phyloP scores from a whole-genome alignment of 805 yeast species.

The Candida jianshihensis region DNA sequence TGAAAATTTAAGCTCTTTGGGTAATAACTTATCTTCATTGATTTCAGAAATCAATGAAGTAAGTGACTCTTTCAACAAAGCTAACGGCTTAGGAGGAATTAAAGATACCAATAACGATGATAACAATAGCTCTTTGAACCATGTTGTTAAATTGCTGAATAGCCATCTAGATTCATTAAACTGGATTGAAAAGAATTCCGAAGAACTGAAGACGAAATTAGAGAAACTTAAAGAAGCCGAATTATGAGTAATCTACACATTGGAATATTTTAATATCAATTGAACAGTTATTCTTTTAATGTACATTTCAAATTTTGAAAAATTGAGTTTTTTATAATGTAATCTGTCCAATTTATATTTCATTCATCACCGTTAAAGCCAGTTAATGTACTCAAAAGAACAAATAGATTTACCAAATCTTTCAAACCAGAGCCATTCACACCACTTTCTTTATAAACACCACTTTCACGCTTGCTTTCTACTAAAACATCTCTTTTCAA shows the following conservation, averaged over 20 bases:
- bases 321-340: too few relatives aligned
- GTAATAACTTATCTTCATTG: conserved; percentile 65
- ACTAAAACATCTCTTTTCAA: conserved; percentile 47
- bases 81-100: conserved; percentile 32
- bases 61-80: conserved; percentile 71
- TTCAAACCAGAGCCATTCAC: conserved; percentile 32
- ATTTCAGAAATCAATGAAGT: conserved; percentile 80
- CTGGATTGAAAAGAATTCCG: conserved; percentile 75
- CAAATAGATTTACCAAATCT: conserved; percentile 49
- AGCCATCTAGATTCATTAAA: conserved; percentile 85
- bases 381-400: conserved; percentile 45
- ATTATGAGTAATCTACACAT: conserved; percentile 7
- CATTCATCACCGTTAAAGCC: conserved; percentile 31
- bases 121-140: conserved; percentile 47
- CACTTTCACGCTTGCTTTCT: conserved; percentile 23
- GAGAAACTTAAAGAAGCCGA: conserved; percentile 24
- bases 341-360: too few relatives aligned
- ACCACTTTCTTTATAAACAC: conserved; percentile 22
- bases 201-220: conserved; percentile 59
- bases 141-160: conserved; percentile 74
- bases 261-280: not conserved
- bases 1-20: conserved; percentile 71
- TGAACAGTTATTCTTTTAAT: conserved; percentile 3
- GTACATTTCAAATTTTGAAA: not conserved
- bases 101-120: conserved; percentile 27